Base-by-base conservation (phyloP, 2,329 filamentous ascomycete species). In the Xylariaceae sp. region DNA sequence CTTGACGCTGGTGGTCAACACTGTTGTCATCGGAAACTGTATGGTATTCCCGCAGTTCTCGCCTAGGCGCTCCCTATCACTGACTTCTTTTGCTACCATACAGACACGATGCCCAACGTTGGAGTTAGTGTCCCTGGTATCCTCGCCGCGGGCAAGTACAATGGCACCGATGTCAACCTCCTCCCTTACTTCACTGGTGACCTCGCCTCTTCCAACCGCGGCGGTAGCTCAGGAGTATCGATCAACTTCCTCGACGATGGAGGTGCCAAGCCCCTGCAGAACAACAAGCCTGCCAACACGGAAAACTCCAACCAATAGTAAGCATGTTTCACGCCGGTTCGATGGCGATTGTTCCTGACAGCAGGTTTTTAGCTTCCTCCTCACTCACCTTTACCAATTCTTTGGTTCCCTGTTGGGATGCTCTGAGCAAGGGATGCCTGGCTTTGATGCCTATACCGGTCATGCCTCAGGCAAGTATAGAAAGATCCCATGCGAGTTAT, bases 181-280 rank as follows among this genome's bases (percentile, higher is more conserved):
- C 60, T 78, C 1, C 80, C 78, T 2, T 86, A 84, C 69, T 85
- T 86, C 72, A 75, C 71, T 53, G 82, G 82, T 7, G 72, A 63
- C 0, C 72, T 84, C 9, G 71, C 69, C 14, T 81, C 79, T 1
- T 76, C 75, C 57, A 86, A 85, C 68, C 67, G 66, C 10, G 77
- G 78, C 39, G 73, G 74, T 31, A 65, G 60, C 34, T 60, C 62
- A 2, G 77, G 76, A 41, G 68, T 72, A 1, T 69, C 78, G 2
- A 69, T 83, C 66, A 84, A 84, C 73, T 85, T 83, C 67, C 72
- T 86, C 22, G 82, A 85, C 56, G 81, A 75, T 42, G 82, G 82
- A 40, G 82, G 75, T 56, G 80, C 79, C 31, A 73, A 68, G 16
- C 79, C 81, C 19, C 63, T 84, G 57, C 77, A 70, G 72, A 74